Conservation (phyloP, 192 early-diverging fungal species). For the Jimgerdemannia lactiflua region DNA sequence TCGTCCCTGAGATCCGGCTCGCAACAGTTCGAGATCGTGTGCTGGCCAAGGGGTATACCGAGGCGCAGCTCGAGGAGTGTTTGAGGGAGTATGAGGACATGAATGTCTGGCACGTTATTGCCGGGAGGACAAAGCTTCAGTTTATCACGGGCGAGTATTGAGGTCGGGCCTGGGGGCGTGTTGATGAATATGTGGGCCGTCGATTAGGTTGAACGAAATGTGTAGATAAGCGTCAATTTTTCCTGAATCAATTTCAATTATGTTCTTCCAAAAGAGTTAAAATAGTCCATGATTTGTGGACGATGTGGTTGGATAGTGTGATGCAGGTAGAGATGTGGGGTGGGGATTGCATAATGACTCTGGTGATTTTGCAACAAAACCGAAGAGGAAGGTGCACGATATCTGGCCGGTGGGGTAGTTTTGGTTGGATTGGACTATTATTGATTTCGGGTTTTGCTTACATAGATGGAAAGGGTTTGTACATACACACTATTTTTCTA, state of each 20-base stretch:
- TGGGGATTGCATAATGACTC: too few species aligned
- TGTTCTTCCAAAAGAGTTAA: neutral
- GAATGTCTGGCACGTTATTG: conserved; percentile 67
- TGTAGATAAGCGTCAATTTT: neutral
- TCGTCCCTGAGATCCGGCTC: conserved; percentile 39
- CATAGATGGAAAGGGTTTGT: too few species aligned
- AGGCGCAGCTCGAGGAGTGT: conserved; percentile 72
- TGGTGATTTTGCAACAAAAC: too few species aligned
- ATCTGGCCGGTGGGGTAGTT: too few species aligned
- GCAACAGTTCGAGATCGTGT: conserved; percentile 66
- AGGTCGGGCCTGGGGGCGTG: neutral
- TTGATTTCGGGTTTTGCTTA: too few species aligned
- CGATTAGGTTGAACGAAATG: neutral
- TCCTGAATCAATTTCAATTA: neutral
- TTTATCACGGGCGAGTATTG: conserved; percentile 6
- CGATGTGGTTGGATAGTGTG: too few species aligned
- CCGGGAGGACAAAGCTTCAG: conserved; percentile 49
- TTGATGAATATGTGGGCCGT: neutral
- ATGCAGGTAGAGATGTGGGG: too few species aligned
- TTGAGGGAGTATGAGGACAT: conserved; percentile 72
- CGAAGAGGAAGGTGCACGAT: too few species aligned
- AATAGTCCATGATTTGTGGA: neutral
- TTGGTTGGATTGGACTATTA: too few species aligned
- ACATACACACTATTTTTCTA: too few species aligned
- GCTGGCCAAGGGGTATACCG: conserved; percentile 72